Conservation (phyloP, 495 filamentous ascomycete species). For the Pyrenopolyporus hunteri region DNA sequence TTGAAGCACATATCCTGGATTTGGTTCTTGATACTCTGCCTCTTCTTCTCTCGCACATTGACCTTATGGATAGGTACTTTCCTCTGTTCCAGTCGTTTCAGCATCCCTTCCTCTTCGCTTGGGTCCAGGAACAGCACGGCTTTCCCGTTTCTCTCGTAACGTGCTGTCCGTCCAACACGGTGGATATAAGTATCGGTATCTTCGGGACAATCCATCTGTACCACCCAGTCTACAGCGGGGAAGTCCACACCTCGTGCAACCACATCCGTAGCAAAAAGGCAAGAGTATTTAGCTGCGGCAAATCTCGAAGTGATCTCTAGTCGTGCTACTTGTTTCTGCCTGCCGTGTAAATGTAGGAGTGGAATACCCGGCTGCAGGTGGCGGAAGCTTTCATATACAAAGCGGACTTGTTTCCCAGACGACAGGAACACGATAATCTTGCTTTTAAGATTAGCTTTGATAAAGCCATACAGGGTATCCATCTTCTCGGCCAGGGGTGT, state of each 20-base stretch:
- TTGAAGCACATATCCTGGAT: constrained; percentile 95
- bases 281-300: constrained; percentile 74
- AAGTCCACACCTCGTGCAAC: constrained; percentile 94
- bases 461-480: constrained; percentile 89
- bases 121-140: constrained; percentile 93
- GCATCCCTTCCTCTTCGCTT: constrained; percentile 85
- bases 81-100: constrained; percentile 80
- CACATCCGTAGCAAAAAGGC: constrained; percentile 94
- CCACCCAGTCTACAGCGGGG: constrained; percentile 96
- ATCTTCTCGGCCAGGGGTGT: constrained; percentile 86
- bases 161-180: constrained; percentile 90
- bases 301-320: constrained; percentile 86
- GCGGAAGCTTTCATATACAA: constrained; percentile 90
- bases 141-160: constrained; percentile 85
- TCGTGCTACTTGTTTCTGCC: constrained; percentile 88
- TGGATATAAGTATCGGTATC: constrained; percentile 98
- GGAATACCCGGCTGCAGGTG: constrained; percentile 95
- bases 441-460: constrained; percentile 82
- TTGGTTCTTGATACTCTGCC: constrained; percentile 79
- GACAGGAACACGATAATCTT: constrained; percentile 96
- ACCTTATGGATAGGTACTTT: constrained; percentile 86
- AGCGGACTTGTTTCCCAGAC: constrained; percentile 94
- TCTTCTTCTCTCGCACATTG: constrained; percentile 86
- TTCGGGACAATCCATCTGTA: constrained; percentile 93
- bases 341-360: constrained; percentile 91